Conservation (phyloP, 2,329 filamentous ascomycete species). For the Epichloe typhina region DNA sequence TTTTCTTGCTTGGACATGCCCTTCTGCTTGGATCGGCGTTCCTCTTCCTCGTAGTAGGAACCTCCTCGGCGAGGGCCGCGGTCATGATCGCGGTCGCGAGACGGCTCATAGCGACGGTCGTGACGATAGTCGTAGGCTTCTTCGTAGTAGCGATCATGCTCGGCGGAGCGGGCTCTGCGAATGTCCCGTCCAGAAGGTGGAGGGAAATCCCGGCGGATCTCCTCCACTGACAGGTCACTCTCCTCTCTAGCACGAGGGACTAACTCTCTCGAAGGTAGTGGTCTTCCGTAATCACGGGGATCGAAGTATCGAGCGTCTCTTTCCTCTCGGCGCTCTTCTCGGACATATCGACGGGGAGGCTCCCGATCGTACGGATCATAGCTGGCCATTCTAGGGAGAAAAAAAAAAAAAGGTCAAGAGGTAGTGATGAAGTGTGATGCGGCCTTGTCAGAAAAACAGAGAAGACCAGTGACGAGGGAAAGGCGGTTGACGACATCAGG, state of each 20-base stretch:
- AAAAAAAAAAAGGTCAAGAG: too few species aligned
- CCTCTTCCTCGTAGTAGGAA: conserved; percentile 46
- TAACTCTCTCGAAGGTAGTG: conserved; percentile 36
- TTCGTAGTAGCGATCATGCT: conserved; percentile 42
- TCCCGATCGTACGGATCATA: conserved; percentile 45
- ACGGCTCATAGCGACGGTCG: conserved; percentile 28
- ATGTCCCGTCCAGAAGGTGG: conserved; percentile 44
- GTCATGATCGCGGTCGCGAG: conserved; percentile 19
- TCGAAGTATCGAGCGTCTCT: conserved; percentile 41
- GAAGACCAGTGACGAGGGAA: background rate
- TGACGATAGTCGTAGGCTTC: conserved; percentile 33
- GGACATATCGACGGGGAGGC: conserved; percentile 37
- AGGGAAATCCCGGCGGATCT: conserved; percentile 73
- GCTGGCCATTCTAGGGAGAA: conserved; percentile 21
- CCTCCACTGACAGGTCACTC: conserved; percentile 64
- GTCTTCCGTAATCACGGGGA: conserved; percentile 34
- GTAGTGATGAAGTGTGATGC: background rate
- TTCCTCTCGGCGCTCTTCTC: conserved; percentile 39
- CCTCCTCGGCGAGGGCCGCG: conserved; percentile 32
- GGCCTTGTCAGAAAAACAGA: background rate
- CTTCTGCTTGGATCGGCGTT: conserved; percentile 30
- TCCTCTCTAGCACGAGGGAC: conserved; percentile 53
- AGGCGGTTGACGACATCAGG: background rate
- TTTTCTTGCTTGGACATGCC: conserved; percentile 48
- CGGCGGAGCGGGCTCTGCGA: conserved; percentile 51